Evolutionary conservation across 164 flowering plant species (phyloP).

Genomic region (Protea cynaroides): DNA sequence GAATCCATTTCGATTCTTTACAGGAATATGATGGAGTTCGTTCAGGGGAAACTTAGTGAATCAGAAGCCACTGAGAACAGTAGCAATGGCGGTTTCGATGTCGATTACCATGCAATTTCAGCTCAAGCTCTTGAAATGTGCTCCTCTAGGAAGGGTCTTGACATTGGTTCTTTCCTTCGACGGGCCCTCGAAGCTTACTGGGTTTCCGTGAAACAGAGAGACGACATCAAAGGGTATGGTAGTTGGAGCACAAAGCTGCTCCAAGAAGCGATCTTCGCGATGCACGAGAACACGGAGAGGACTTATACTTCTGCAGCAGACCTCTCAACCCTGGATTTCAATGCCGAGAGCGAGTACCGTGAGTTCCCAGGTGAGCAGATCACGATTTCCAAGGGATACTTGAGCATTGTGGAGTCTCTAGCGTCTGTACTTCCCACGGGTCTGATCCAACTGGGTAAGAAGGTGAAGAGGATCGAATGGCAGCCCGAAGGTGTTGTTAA

Average conservation of each 20-base stretch:
- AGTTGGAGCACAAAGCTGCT: constrained; percentile 41
- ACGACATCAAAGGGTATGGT: constrained; percentile 23
- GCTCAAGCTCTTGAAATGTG: constrained; percentile 18
- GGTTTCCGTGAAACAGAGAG: constrained; percentile 24
- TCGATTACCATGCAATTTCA: constrained; percentile 21
- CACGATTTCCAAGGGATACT: constrained; percentile 86
- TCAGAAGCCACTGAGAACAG: background rate
- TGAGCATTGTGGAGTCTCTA: constrained; percentile 48
- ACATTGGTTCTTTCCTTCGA: constrained; percentile 66
- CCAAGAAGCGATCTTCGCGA: constrained; percentile 63
- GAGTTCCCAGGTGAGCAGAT: constrained; percentile 87
- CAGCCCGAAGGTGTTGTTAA: constrained; percentile 18
- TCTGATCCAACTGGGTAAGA: constrained; percentile 50
- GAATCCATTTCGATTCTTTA: constrained; percentile 51
- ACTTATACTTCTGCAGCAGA: constrained; percentile 87
- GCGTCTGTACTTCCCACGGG: constrained; percentile 75
- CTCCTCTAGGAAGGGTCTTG: constrained; percentile 18
- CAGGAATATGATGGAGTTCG: constrained; percentile 52
- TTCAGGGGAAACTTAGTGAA: constrained; percentile 43
- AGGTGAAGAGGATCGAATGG: constrained; percentile 73
- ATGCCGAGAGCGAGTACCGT: constrained; percentile 79
- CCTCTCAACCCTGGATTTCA: constrained; percentile 49
- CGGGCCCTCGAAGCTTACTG: constrained; percentile 51
- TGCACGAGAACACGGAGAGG: constrained; percentile 77
- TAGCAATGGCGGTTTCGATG: constrained; percentile 7